Percentiles rank a stretch among this genome's conserved stretches.
phyloP scores from a whole-genome alignment of 257 asterid genomes.

The Eustoma russellianum region DNA sequence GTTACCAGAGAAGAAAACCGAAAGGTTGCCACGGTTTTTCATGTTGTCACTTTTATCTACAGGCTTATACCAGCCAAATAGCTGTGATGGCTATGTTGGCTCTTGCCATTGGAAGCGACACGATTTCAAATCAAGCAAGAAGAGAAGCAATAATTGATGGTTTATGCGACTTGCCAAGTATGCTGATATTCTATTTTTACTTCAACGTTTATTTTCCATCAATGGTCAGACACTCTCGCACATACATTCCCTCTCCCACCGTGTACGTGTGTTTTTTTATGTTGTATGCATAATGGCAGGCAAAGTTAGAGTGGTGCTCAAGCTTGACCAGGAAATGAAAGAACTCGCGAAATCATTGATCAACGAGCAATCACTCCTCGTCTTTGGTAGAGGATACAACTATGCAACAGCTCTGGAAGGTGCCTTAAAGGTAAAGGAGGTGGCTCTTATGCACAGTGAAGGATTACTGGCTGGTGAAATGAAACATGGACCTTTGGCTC shows the following conservation, averaged over 20 bases:
- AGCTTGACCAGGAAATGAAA: constrained; percentile 86
- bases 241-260: not conserved
- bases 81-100: constrained; percentile 98
- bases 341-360: constrained; percentile 72
- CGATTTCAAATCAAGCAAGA: constrained; percentile 67
- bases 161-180: constrained; percentile 83
- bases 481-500: constrained; percentile 98
- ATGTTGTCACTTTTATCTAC: constrained; percentile 17
- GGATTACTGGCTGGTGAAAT: constrained; percentile 99
- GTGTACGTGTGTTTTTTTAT: constrained; percentile 2
- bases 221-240: too few relatives aligned
- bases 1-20: too few relatives aligned
- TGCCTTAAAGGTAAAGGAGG: constrained; percentile 97
- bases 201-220: not conserved
- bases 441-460: constrained; percentile 97
- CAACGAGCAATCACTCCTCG: constrained; percentile 91
- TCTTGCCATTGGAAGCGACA: constrained; percentile 87
- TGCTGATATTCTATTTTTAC: constrained; percentile 10
- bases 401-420: constrained; percentile 96
- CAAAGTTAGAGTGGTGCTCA: constrained; percentile 83
- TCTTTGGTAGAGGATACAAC: constrained; percentile 95
- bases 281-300: constrained; percentile 31
- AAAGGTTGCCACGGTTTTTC: constrained; percentile 7
- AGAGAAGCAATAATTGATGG: constrained; percentile 89
- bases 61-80: constrained; percentile 98